A percentile compares a stretch with the other conserved stretches of the same genome.
Conservation (phyloP, 495 filamentous ascomycete species). For the Glutinoglossum americanum region DNA sequence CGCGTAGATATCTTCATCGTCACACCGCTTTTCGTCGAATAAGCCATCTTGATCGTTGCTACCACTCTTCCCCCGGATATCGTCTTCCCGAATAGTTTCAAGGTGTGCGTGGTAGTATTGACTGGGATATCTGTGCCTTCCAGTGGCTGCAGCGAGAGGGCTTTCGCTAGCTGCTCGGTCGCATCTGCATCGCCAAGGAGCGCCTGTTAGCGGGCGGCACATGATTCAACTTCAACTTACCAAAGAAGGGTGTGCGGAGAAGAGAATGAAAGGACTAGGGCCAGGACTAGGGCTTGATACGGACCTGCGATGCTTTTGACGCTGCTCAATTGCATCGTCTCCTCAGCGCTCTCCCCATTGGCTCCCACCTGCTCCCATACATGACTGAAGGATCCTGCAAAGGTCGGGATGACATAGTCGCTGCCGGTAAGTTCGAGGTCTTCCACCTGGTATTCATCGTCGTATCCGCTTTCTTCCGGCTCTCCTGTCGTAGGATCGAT, state of each 20-base stretch:
- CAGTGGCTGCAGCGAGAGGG: conserved; percentile 77
- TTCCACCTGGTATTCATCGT: conserved; percentile 93
- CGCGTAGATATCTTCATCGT: conserved; percentile 84
- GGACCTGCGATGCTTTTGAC: conserved; percentile 84
- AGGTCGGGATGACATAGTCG: conserved; percentile 84
- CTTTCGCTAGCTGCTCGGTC: conserved; percentile 69
- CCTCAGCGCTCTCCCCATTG: conserved; percentile 68
- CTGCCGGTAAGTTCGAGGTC: conserved; percentile 80
- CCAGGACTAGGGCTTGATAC: conserved; percentile 12
- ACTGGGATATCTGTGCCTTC: conserved; percentile 83
- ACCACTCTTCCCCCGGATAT: conserved; percentile 78
- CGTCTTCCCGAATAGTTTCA: conserved; percentile 93
- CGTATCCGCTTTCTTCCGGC: conserved; percentile 79
- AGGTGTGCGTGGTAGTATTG: conserved; percentile 71
- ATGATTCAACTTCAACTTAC: background rate
- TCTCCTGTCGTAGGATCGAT: conserved; percentile 89
- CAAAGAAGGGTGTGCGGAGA: background rate
- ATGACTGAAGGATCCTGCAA: conserved; percentile 85
- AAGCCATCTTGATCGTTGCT: conserved; percentile 80
- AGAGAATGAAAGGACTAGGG: background rate
- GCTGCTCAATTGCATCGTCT: conserved; percentile 75
- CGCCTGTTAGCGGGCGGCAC: background rate
- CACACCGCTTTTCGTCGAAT: conserved; percentile 72
- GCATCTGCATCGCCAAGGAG: conserved; percentile 39
- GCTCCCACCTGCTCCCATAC: conserved; percentile 92